Evolutionary conservation across 371 early-diverging fungal genomes (phyloP), one percentile per base, ranked within the genome.

Genomic region (Actinomortierella wolfii): DNA sequence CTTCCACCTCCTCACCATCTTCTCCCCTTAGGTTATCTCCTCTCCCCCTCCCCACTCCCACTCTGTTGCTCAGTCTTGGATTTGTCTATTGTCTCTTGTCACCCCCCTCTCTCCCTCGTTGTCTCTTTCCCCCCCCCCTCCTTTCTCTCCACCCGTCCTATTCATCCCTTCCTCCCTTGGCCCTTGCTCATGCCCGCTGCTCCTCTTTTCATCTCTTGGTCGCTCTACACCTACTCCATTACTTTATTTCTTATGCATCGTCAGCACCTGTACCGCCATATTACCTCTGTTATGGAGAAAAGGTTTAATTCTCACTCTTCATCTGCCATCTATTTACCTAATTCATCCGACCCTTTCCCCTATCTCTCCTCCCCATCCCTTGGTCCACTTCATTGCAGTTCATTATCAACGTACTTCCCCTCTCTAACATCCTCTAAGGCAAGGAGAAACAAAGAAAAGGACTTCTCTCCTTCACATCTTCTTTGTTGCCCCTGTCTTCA

Each of bases 401-500:
- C 54, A 59, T 15, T 55, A 56, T 17, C 59, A 66, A 20, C 41
- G 56, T 42, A n/a, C 65, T 1, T 17, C 13, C 11, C 20, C 49
- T 39, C 44, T 44, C 13, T 20, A 44, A n/a, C 47, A 18, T 47
- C 18, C 8, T 47, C 47, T 21, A 20, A 64, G 64, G 21, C 64
- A 69, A 15, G 64, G 64, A 4, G 66, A 49, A 55, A 14, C 60
- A 59, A 29, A 57, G 47, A 51, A 9, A 24, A 21, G 9, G 24
- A 28, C 21, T 50, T 41, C 23, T 41, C 18, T n/a, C 41, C n/a
- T 49, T 49, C 15, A 44, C 26, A 25, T 55, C 28, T 26, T 28
- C 29, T 34, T 34, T 34, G 20, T 47, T 56, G 8, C n/a, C 29
- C 21, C 24, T 21, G 8, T 52, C 4, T 6, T 11, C n/a, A 15